Base-by-base conservation (phyloP, 805 yeast genomes). In the Zygosaccharomyces bisporus region DNA sequence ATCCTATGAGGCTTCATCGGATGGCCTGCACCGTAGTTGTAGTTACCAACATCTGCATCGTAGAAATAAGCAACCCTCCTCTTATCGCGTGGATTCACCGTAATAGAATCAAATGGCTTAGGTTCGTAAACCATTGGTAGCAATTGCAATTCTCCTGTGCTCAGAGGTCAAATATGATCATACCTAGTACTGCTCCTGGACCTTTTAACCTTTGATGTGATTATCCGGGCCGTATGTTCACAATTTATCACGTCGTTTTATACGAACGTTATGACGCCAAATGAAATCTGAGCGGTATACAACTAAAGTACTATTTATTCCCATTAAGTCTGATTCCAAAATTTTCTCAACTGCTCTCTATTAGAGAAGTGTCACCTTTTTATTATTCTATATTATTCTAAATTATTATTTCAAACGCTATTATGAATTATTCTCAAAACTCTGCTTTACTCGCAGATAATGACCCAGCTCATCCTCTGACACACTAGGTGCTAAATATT, bases 1-100 rank as follows among this genome's bases (percentile, higher is more conserved):
- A 93, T 89, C 62, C 99, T 81, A 66, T 91, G 97, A 18, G 99
- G 99, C 64, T 93, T 93, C 99, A 93, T 93, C 32, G 97, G 97
- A 67, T 93, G 99, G 21, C 96, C 96, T 4, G 96, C 93, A 45
- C 98, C 98, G 63, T 93, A 93, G 35, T 97, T 95, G 68, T 91
- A 91, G 70, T 93, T 93, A 27, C 98, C 98, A 38, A 93, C 96
- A 64, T 91, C 99, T 21, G 96, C 79, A 64, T 83, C 91, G 59
- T 83, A 83, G 64, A 84, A 84, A 60, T 84, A 84, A 0, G 93
- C 91, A 23, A 84, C 89, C 33, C 85, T 68, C 58, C 61, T 53
- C 55, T 64, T 64, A 35, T 75, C 77, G 48, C 69, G 74, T 12
- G 82, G 73, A 51, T 74, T 73, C 46, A 80, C 80, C 45, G 72